These are phyloP conservation scores for Chlorella sp. DNA, from an alignment of 139 green algal genomes.

Conservation along the genomic window DNA sequence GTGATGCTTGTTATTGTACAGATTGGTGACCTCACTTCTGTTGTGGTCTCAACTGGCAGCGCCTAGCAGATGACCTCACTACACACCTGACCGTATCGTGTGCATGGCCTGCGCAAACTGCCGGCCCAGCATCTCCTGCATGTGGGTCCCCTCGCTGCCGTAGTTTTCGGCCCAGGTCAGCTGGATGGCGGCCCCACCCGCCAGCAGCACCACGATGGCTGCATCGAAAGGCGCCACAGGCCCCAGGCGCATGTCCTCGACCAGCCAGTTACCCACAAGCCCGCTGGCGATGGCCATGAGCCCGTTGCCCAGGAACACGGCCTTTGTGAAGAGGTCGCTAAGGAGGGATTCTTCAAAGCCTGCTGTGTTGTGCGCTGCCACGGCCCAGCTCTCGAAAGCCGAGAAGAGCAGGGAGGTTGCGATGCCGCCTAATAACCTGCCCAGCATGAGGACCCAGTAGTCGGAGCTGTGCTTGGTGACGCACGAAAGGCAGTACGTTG, in stretches of 20 bases:
- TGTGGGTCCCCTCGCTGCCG: too few species aligned
- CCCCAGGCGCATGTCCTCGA: slow-evolving; percentile 68
- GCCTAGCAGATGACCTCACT: too few species aligned
- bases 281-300: slow-evolving; percentile 89
- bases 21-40: too few species aligned
- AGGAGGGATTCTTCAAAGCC: slow-evolving; percentile 81
- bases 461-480: slow-evolving; percentile 92
- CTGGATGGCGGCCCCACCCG: slow-evolving; percentile 73
- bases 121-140: too few species aligned
- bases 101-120: too few species aligned
- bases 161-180: slow-evolving; percentile 93
- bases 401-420: slow-evolving; percentile 96
- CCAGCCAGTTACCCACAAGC: slow-evolving; percentile 83
- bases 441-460: slow-evolving; percentile 86
- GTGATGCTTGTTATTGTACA: too few species aligned
- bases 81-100: too few species aligned
- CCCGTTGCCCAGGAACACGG: slow-evolving; percentile 95
- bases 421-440: slow-evolving; percentile 91
- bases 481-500: slow-evolving; percentile 81
- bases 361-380: slow-evolving; percentile 80
- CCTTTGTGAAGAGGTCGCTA: slow-evolving; percentile 77
- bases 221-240: slow-evolving; percentile 95
- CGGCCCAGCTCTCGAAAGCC: slow-evolving; percentile 95
- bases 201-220: slow-evolving; percentile 64
- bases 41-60: too few species aligned